Base-by-base conservation (phyloP, 2,329 filamentous ascomycete genomes). In the Pyricularia sp. region DNA sequence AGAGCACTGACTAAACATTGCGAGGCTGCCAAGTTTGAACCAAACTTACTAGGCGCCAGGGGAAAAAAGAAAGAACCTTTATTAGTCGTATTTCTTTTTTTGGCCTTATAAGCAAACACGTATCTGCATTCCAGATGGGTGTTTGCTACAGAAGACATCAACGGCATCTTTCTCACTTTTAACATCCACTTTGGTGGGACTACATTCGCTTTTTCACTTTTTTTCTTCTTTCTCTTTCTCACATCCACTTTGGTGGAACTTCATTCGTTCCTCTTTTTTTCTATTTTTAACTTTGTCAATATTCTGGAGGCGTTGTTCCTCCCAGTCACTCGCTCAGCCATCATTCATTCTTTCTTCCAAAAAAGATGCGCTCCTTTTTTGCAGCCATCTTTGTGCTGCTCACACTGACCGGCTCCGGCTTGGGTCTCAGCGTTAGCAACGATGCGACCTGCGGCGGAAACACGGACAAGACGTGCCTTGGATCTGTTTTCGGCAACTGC, bases 361-460 rank as follows among this genome's bases (percentile, higher is more conserved):
- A 16, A 31, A 33, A 33, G 3, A 62, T 62, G 62, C 62, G 62
- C 40, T 7, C 24, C 40, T 53, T 40, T 4, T 26, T 62, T 26
- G 40, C 40, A 19, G 24, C n/a, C 19, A 19, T 40, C 2, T 10
- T 49, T 44, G 35, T 31, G n/a, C 62, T 62, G 16, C 62, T 62
- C 13, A 13, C 62, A 2, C 22, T 62, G 16, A 19, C 62, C 8
- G 62, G 62, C 62, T 49, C 44, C n/a, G 62, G 35, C 22, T 30
- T 55, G 24, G 40, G 62, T 24, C 22, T 44, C 40, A 26, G 22
- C 53, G 63, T 64, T 55, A 64, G 64, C 33, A 30, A 62, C 26
- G 67, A 68, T 35, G 66, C 65, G 26, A 66, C 65, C 44, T 65
- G 64, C 40, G 64, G 64, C 24, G 60, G 22, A 10, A 64, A 44